A percentile compares a stretch with the other conserved stretches of the same genome.
These are phyloP conservation scores for Hawksworthiomyces lignivorus DNA, from an alignment of 2,329 filamentous ascomycete genomes.

Conservation along the genomic window DNA sequence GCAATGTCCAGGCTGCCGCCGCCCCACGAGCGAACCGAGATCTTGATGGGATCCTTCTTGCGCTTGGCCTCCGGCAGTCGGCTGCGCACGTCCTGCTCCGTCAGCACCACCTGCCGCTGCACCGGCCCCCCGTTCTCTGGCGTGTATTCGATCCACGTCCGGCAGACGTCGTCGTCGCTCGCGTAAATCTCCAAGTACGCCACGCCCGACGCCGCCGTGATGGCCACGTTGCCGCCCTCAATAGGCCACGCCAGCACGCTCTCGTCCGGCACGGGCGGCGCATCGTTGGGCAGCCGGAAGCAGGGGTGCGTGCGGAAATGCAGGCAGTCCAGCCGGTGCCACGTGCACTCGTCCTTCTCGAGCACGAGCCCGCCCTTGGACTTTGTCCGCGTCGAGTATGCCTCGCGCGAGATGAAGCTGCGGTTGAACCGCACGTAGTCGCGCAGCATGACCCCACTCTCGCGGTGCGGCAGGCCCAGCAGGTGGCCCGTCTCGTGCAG, in stretches of 20 bases:
- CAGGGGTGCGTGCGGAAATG: conserved; percentile 86
- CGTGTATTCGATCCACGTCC: conserved; percentile 72
- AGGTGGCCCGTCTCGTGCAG: conserved; percentile 85
- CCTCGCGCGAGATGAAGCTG: conserved; percentile 72
- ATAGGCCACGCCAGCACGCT: conserved; percentile 83
- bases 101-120: conserved; percentile 66
- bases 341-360: conserved; percentile 75
- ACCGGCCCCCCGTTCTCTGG: conserved; percentile 49
- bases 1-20: conserved; percentile 67
- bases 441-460: conserved; percentile 83
- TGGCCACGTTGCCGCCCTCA: conserved; percentile 66
- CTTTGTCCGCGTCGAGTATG: conserved; percentile 80
- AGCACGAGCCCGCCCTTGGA: conserved; percentile 70
- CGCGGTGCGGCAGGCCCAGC: conserved; percentile 84
- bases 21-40: conserved; percentile 69
- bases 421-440: conserved; percentile 82
- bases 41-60: conserved; percentile 52
- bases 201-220: conserved; percentile 74
- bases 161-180: conserved; percentile 75
- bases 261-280: conserved; percentile 54
- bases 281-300: conserved; percentile 76
- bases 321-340: conserved; percentile 84
- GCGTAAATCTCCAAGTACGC: conserved; percentile 77
- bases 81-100: conserved; percentile 65
- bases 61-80: conserved; percentile 65